Evolutionary conservation across 768 basidiomycete species (phyloP), one percentile per base, ranked within the genome.

Genomic region (Ephemerocybe angulata): DNA sequence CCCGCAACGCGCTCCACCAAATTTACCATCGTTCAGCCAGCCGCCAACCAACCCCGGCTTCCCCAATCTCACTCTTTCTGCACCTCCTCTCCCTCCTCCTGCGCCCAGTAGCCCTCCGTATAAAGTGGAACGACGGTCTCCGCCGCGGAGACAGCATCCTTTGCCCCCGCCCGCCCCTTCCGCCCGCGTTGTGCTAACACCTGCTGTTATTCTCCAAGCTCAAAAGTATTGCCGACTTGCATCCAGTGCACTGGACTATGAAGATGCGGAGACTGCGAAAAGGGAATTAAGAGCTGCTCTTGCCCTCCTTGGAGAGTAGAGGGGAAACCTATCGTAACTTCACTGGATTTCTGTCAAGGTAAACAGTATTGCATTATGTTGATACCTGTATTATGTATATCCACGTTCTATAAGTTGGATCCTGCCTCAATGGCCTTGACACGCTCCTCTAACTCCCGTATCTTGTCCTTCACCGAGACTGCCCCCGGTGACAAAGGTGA

Each of bases 181-280:
- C 1, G 60, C 67, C 17, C 61, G 65, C 28, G 46, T 74, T 8
- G 84, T 85, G 29, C 69, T 93, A 43, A 83, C 88, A 1, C 84
- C 88, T 3, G 74, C 73, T 50, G 65, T 85, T 51, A 79, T 97
- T 24, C 76, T 85, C 19, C 83, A 87, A 58, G 84, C 83, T 13
- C 95, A 99, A 76, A 97, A 90, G 66, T 93, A 95, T 62, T 93
- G 93, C 61, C 81, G 82, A 51, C 97, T 88, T 72, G 96, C 96
- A 6, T 91, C 98, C 54, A 93, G 90, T 28, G 85, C 97, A n/a
- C 75, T 99, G 52, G 93, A 98, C 65, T 98, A 95, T 67, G 96
- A 98, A 66, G 96, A 99, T 69, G 77, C 78, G 10, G 88, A 89
- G 59, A 89, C 90, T 62, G 96, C 96, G 17, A 79, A 82, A 64